Percentiles rank a stretch among this genome's conserved stretches.
Conservation (phyloP, 169 alveolate species). For the Eimeria zaria region DNA sequence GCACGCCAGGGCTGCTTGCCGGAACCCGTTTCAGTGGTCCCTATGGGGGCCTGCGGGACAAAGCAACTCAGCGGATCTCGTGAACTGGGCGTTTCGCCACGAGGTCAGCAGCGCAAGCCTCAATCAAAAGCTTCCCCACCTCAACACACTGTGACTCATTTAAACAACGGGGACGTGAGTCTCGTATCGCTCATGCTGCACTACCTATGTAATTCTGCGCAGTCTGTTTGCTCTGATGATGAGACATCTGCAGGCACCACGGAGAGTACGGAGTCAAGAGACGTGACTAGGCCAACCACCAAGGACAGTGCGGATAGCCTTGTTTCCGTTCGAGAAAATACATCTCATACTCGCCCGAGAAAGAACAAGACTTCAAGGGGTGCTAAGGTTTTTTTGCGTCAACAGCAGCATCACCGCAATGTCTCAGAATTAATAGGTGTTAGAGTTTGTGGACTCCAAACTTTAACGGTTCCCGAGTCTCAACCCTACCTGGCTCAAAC, state of each 20-base stretch:
- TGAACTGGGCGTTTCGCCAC: slow-evolving; percentile 13
- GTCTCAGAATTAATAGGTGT: slow-evolving; percentile 6
- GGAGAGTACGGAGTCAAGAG: slow-evolving; percentile 8
- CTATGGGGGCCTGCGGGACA: slow-evolving; percentile 66
- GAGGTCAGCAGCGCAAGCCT: neutral
- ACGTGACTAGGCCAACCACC: neutral
- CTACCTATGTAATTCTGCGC: neutral
- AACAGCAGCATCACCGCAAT: neutral
- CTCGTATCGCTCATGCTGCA: neutral
- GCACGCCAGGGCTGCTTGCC: slow-evolving; percentile 6
- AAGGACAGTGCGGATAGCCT: neutral
- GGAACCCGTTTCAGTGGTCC: slow-evolving; percentile 25
- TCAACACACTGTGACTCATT: neutral
- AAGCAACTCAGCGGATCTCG: slow-evolving; percentile 31
- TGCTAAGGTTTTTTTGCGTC: neutral
- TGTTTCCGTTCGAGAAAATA: neutral
- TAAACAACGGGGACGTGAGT: neutral
- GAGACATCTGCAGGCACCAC: neutral
- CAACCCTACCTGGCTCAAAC: slow-evolving; percentile 44
- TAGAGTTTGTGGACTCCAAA: slow-evolving; percentile 17
- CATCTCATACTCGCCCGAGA: slow-evolving; percentile 1
- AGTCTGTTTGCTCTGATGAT: neutral
- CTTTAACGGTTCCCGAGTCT: slow-evolving; percentile 36
- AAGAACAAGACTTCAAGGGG: neutral
- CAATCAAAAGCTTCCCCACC: neutral